Evolutionary conservation across 73 alveolate species (phyloP).

Genomic region (Paraurostyla sp.): DNA sequence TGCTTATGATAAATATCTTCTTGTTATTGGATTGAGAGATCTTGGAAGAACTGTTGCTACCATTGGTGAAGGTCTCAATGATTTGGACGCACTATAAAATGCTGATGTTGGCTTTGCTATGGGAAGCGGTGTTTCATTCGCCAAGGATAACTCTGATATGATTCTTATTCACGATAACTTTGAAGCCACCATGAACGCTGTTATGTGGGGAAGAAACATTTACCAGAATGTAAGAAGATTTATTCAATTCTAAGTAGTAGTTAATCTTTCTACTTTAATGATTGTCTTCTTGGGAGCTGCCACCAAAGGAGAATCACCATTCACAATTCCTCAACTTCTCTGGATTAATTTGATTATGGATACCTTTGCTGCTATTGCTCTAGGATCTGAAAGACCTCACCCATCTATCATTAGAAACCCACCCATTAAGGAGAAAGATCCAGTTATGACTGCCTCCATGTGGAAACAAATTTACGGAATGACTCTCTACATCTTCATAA

Average conservation of each 20-base stretch:
- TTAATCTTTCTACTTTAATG: slow-evolving; percentile 81
- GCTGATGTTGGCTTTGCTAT: slow-evolving; percentile 95
- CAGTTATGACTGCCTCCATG: slow-evolving; percentile 86
- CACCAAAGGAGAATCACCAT: slow-evolving; percentile 13
- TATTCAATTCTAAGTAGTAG: slow-evolving; percentile 87
- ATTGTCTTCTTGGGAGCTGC: slow-evolving; percentile 76
- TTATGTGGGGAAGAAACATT: slow-evolving; percentile 87
- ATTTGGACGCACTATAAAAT: slow-evolving; percentile 84
- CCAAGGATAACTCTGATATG: slow-evolving; percentile 92
- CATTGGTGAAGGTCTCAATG: slow-evolving; percentile 84
- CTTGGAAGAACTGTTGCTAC: slow-evolving; percentile 62
- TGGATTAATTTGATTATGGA: slow-evolving; percentile 95
- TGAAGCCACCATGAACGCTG: slow-evolving; percentile 81
- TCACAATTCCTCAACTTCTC: slow-evolving; percentile 41
- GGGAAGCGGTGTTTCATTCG: slow-evolving; percentile 89
- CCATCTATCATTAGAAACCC: slow-evolving; percentile 73
- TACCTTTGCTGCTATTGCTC: slow-evolving; percentile 93
- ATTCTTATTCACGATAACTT: slow-evolving; percentile 85
- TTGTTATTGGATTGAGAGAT: slow-evolving; percentile 91
- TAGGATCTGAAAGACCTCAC: slow-evolving; percentile 93
- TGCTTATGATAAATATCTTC: slow-evolving; percentile 92
- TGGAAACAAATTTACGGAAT: slow-evolving; percentile 81
- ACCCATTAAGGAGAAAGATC: slow-evolving; percentile 81
- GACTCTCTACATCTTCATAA: slow-evolving; percentile 53
- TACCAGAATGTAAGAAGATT: slow-evolving; percentile 74